Evolutionary conservation across 306 rosid species (phyloP).

Genomic region (Begonia peltatifolia): DNA sequence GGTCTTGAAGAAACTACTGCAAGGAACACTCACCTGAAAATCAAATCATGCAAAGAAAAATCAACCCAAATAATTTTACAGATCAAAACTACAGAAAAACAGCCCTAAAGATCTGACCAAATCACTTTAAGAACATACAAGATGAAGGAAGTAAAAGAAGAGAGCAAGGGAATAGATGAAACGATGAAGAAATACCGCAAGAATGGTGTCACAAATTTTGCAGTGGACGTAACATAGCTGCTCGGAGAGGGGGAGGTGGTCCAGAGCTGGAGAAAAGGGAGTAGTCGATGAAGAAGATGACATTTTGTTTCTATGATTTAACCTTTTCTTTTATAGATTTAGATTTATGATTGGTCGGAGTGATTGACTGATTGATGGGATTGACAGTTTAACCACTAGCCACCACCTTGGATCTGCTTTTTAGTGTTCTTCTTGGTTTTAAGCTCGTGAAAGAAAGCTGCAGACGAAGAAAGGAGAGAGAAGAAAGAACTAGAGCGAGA

Average conservation of each 20-base stretch:
- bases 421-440: conserved; percentile 27
- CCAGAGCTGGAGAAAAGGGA: conserved; percentile 5
- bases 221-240: conserved; percentile 96
- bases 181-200: conserved; percentile 39
- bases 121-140: neutral
- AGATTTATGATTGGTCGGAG: conserved; percentile 40
- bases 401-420: no score
- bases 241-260: conserved; percentile 45
- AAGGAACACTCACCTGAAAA: conserved; percentile 83
- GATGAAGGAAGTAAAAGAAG: neutral
- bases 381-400: conserved; percentile 3
- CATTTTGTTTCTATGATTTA: neutral
- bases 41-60: neutral
- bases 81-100: no score
- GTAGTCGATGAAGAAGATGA: neutral
- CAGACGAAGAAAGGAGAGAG: neutral
- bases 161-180: neutral
- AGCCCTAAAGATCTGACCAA: neutral
- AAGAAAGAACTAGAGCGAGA: neutral
- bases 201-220: conserved; percentile 87
- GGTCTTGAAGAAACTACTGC: conserved; percentile 72
- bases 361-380: conserved; percentile 8
- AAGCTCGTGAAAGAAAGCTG: neutral
- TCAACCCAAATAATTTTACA: no score
- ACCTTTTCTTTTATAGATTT: neutral